Base-by-base conservation (phyloP, 371 early-diverging fungal species). In the Rhizopus arrhizus region DNA sequence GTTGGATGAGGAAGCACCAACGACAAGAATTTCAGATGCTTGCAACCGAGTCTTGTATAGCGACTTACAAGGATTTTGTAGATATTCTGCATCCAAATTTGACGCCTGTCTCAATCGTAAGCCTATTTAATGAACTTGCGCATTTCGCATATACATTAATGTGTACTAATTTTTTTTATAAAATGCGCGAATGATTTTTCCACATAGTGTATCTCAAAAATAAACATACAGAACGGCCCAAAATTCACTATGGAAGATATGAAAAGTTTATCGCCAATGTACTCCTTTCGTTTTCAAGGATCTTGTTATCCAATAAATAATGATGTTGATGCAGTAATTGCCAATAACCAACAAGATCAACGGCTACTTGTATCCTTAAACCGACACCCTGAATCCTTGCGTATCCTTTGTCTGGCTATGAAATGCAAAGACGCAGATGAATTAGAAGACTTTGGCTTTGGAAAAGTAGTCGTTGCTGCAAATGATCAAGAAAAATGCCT, bases 361-460 rank as follows among this genome's bases (percentile, higher is more conserved):
- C 58, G 41, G 58, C 50, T 48, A 58, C 50, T 58, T 57, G 15
- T 22, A 57, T 57, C 57, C 35, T 57, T 57, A 48, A 38, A 48
- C 47, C 57, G 57, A 32, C 16, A 51, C 51, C 33, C 31, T 52
- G 53, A 38, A 52, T 52, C 60, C 49, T 54, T 61, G 40, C 55
- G 61, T 54, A 49, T 61, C 55, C 28, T 61, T 48, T 55, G 13
- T 54, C 42, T 61, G 55, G 61, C 55, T 54, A 33, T 61, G 49
- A 61, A 53, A 54, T 48, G 53, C 61, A 61, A 54, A 61, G 55
- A 61, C 55, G 32, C 33, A 36, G 47, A 61, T 54, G 55, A 61
- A 61, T 61, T 53, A 61, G 47, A 61, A 47, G 55, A 61, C 38
- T 61, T 54, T 49, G 16, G 47, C 48, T 61, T 59, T 48, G 49